Conservation (phyloP, 768 basidiomycete species). For the Infundibulicybe gibba region DNA sequence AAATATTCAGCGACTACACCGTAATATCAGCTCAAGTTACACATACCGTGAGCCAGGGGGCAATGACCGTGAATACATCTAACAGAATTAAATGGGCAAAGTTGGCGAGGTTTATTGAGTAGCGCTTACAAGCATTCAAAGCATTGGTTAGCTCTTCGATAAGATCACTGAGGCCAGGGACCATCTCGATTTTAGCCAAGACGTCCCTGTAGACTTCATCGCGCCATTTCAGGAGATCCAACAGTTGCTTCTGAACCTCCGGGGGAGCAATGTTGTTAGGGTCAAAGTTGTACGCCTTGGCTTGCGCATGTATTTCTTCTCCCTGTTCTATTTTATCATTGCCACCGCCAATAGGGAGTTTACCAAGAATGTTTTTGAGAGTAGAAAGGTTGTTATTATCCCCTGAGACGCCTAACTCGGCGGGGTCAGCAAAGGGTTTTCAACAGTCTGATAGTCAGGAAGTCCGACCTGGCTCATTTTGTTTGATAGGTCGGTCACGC, state of each 20-base stretch:
- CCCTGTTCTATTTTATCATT: conserved; percentile 49
- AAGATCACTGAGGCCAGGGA: conserved; percentile 56
- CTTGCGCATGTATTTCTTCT: conserved; percentile 49
- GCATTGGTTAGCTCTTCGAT: conserved; percentile 62
- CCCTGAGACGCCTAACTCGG: conserved; percentile 26
- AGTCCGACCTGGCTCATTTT: conserved; percentile 40
- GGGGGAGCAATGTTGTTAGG: conserved; percentile 61
- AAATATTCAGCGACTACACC: conserved; percentile 2
- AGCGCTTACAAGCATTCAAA: conserved; percentile 57
- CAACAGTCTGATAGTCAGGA: neutral
- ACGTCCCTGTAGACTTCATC: conserved; percentile 55
- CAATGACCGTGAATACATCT: conserved; percentile 66
- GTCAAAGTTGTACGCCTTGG: conserved; percentile 60
- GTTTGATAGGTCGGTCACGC: conserved; percentile 51
- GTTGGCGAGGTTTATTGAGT: neutral
- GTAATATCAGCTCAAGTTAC: conserved; percentile 3
- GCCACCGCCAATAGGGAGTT: conserved; percentile 49
- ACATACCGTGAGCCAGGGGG: conserved; percentile 58
- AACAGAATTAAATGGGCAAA: conserved; percentile 1
- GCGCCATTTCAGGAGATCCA: conserved; percentile 58
- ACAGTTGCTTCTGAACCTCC: conserved; percentile 55
- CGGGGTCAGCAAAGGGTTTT: neutral
- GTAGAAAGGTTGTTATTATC: conserved; percentile 29
- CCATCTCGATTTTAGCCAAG: conserved; percentile 55
- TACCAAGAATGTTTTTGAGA: conserved; percentile 42